These are phyloP conservation scores for Plasmopara halstedii DNA, from an alignment of 352 stramenopile species.

Conservation along the genomic window DNA sequence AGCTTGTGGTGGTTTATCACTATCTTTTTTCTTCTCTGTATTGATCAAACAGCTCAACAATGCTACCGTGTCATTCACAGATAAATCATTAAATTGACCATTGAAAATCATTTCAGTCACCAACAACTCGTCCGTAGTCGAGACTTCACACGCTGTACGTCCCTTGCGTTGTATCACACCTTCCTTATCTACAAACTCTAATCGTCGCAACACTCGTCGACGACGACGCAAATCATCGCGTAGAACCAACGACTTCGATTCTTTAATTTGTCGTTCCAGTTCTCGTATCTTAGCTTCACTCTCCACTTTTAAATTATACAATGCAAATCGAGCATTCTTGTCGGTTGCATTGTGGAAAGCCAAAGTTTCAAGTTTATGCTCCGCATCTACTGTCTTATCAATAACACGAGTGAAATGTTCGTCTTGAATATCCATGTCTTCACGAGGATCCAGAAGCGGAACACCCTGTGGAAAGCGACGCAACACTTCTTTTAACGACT, in stretches of 20 bases:
- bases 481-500: slow-evolving; percentile 72
- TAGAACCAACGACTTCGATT: slow-evolving; percentile 94
- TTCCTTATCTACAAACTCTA: slow-evolving; percentile 95
- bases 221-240: slow-evolving; percentile 94
- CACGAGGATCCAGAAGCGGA: slow-evolving; percentile 89
- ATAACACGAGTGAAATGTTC: slow-evolving; percentile 87
- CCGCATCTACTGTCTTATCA: slow-evolving; percentile 63
- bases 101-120: slow-evolving; percentile 98
- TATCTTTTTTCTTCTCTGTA: slow-evolving; percentile 90
- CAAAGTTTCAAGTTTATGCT: slow-evolving; percentile 60
- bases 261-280: slow-evolving; percentile 91
- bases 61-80: slow-evolving; percentile 93
- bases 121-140: slow-evolving; percentile 97
- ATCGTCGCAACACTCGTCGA: slow-evolving; percentile 92
- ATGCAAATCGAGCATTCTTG: slow-evolving; percentile 70
- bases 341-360: slow-evolving; percentile 66
- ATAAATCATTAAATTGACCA: slow-evolving; percentile 97
- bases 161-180: slow-evolving; percentile 99
- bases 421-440: slow-evolving; percentile 93
- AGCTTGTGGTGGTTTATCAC: slow-evolving; percentile 67
- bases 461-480: slow-evolving; percentile 76
- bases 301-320: slow-evolving; percentile 91
- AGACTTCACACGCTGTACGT: slow-evolving; percentile 97
- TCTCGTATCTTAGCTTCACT: slow-evolving; percentile 88
- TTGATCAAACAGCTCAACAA: slow-evolving; percentile 96